These are phyloP conservation scores for Ustilago curta DNA, from an alignment of 1,284 basidiomycete genomes.

Conservation along the genomic window DNA sequence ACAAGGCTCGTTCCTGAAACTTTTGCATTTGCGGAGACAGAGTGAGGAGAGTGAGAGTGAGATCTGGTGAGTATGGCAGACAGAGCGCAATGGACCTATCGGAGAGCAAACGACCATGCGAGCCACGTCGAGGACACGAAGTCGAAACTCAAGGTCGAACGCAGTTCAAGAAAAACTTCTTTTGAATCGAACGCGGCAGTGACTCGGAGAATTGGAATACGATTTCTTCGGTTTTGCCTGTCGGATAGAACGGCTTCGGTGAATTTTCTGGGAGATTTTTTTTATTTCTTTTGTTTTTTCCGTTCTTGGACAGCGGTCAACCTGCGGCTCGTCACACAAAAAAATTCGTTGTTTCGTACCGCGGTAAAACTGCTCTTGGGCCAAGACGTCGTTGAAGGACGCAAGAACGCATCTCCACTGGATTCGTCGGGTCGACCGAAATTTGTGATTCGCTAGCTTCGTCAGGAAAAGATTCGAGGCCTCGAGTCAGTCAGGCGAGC, in stretches of 20 bases:
- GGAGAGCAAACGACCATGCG: no score
- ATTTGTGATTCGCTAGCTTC: neutral
- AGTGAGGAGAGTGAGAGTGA: no score
- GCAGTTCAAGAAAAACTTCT: constrained; percentile 6
- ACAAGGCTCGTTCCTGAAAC: constrained; percentile 1
- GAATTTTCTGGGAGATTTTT: constrained; percentile 11
- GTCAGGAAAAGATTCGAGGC: neutral
- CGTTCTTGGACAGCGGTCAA: constrained; percentile 6
- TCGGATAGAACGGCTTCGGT: constrained; percentile 11
- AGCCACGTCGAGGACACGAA: neutral
- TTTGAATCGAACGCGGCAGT: neutral
- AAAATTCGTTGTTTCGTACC: neutral
- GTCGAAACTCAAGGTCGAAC: constrained; percentile 13
- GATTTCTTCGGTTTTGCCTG: constrained; percentile 10
- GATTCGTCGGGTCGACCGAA: constrained; percentile 2
- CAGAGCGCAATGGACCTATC: no score
- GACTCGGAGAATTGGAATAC: constrained; percentile 7
- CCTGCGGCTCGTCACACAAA: constrained; percentile 9
- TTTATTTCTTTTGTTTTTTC: neutral
- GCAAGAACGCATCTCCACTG: neutral
- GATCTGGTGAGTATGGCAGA: no score
- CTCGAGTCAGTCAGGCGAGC: constrained; percentile 5
- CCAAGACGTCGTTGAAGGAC: no score
- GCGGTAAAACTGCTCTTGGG: neutral
- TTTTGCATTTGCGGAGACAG: neutral